A percentile compares a stretch with the other conserved stretches of the same genome.
Conservation (phyloP, 2,329 filamentous ascomycete genomes). For the Boeremia exigua region DNA sequence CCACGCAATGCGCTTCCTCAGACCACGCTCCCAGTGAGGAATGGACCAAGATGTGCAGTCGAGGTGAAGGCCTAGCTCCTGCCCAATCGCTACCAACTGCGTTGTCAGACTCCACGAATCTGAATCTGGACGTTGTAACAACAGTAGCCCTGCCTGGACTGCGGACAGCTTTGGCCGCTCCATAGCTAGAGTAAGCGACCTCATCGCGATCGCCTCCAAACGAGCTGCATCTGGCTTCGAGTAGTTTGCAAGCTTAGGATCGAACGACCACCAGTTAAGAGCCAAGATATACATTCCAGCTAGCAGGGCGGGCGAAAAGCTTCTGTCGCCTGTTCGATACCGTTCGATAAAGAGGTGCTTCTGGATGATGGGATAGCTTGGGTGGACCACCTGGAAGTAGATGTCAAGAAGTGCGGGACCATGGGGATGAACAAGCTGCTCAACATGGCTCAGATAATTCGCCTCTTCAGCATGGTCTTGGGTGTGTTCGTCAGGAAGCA, state of each 20-base stretch:
- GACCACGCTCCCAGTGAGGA: conserved; percentile 82
- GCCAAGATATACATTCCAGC: conserved; percentile 85
- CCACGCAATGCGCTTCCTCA: conserved; percentile 88
- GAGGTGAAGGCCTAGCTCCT: conserved; percentile 87
- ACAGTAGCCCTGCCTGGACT: conserved; percentile 75
- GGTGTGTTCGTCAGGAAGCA: conserved; percentile 76
- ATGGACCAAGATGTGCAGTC: conserved; percentile 89
- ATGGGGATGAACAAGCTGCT: conserved; percentile 76
- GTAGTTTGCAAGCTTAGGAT: conserved; percentile 67
- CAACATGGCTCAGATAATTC: conserved; percentile 73
- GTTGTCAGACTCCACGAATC: conserved; percentile 86
- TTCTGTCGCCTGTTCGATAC: conserved; percentile 73
- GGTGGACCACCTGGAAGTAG: conserved; percentile 82
- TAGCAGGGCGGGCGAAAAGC: conserved; percentile 77
- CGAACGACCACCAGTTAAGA: conserved; percentile 86
- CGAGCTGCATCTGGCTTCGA: conserved; percentile 74
- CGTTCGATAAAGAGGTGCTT: conserved; percentile 81
- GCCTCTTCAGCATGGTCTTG: conserved; percentile 73
- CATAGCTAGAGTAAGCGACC: conserved; percentile 76
- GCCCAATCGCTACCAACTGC: conserved; percentile 83
- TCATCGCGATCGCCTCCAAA: conserved; percentile 75
- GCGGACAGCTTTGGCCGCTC: conserved; percentile 82
- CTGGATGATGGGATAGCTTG: conserved; percentile 81
- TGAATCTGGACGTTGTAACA: conserved; percentile 76
- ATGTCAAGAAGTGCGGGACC: conserved; percentile 79